phyloP scores from a whole-genome alignment of 805 yeast genomes.

The Ogataea trehalophila region DNA sequence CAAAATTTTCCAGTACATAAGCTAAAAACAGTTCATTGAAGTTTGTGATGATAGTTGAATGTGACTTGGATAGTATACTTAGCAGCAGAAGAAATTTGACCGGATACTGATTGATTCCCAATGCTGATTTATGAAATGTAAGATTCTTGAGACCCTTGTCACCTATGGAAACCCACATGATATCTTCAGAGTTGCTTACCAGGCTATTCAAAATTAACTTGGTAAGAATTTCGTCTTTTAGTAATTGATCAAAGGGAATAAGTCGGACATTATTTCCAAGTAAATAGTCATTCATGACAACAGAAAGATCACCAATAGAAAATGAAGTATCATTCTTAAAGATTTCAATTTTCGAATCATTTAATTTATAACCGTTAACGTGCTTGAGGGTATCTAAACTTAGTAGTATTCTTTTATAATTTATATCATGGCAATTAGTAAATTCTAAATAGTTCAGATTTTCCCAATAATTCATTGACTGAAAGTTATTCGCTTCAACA shows the following conservation, averaged over 20 bases:
- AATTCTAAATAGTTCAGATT: constrained; percentile 7
- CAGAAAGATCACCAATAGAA: constrained; percentile 10
- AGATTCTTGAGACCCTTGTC: constrained; percentile 3
- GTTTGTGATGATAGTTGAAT: not conserved
- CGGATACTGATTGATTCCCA: constrained; percentile 3
- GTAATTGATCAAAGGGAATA: constrained; percentile 7
- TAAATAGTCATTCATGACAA: constrained; percentile 1
- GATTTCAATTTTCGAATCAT: constrained; percentile 1
- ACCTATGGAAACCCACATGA: constrained; percentile 6
- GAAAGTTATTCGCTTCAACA: not conserved
- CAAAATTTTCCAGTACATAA: constrained; percentile 12
- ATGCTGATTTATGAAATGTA: constrained; percentile 6
- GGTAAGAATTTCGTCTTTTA: not conserved
- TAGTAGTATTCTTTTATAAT: not conserved
- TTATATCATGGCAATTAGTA: not conserved
- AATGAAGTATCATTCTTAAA: constrained; percentile 3
- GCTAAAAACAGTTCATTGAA: constrained; percentile 9
- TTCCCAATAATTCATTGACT: constrained; percentile 8
- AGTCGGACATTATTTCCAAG: constrained; percentile 6
- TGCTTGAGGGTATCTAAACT: constrained; percentile 2
- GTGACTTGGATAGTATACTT: not conserved
- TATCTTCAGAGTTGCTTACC: not conserved
- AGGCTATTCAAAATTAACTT: not conserved
- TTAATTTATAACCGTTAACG: not conserved
- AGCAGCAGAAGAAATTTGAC: constrained; percentile 7